Conservation (phyloP, 139 green algal genomes). For the Desmodesmus armatus region DNA sequence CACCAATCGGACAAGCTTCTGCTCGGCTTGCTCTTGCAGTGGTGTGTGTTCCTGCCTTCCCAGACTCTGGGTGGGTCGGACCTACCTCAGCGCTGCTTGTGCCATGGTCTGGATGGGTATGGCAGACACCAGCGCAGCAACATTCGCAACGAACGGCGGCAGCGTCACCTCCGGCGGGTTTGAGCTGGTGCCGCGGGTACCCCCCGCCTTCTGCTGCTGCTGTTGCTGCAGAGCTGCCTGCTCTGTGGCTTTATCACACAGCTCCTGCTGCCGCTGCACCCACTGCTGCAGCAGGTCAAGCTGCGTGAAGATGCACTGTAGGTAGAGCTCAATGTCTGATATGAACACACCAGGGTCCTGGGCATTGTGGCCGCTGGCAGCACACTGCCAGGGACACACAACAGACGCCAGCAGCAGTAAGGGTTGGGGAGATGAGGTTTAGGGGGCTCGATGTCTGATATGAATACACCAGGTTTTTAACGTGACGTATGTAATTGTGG, state of each 20-base stretch:
- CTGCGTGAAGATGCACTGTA: slow-evolving; percentile 87
- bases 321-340: slow-evolving; percentile 67
- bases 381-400: slow-evolving; percentile 19
- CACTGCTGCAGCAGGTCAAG: slow-evolving; percentile 87
- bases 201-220: not conserved
- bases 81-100: slow-evolving; percentile 62
- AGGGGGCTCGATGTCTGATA: slow-evolving; percentile 63
- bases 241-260: not conserved
- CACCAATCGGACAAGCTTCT: no score
- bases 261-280: slow-evolving; percentile 60
- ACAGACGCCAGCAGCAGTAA: not conserved
- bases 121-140: slow-evolving; percentile 69
- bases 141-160: slow-evolving; percentile 28
- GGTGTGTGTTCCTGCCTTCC: no score
- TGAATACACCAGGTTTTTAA: no score
- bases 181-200: no score
- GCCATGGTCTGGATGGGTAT: slow-evolving; percentile 76
- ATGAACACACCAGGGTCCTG: no score
- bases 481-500: no score
- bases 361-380: slow-evolving; percentile 7
- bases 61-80: not conserved
- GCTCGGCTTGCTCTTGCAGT: no score
- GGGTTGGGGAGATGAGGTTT: not conserved
- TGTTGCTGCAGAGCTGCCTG: not conserved
- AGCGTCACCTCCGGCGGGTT: slow-evolving; percentile 12